Conservation (phyloP, 768 basidiomycete species). For the Amanita molliuscula region DNA sequence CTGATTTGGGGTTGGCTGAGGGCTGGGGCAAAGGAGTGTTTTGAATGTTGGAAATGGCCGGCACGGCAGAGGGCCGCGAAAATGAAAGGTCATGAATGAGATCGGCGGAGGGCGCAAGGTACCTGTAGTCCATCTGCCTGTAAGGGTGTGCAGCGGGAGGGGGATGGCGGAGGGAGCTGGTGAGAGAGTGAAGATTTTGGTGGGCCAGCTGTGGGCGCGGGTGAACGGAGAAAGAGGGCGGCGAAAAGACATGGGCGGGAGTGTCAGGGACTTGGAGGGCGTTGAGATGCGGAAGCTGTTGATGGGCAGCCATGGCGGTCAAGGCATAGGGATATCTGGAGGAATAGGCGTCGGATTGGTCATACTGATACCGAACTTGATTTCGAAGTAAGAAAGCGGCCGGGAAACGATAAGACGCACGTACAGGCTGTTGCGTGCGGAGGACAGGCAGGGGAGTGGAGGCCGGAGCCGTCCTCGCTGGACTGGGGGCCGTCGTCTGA, state of each 20-base stretch:
- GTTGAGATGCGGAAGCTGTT: constrained; percentile 41
- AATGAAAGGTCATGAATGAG: constrained; percentile 35
- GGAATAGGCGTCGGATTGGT: constrained; percentile 35
- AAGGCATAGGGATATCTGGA: constrained; percentile 43
- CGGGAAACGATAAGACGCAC: constrained; percentile 40
- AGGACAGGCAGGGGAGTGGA: constrained; percentile 55
- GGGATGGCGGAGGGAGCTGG: neutral
- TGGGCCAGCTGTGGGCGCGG: constrained; percentile 12
- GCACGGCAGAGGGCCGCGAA: constrained; percentile 15
- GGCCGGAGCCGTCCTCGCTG: constrained; percentile 66
- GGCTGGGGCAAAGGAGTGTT: constrained; percentile 15
- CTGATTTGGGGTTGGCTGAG: constrained; percentile 20
- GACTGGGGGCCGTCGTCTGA: constrained; percentile 61
- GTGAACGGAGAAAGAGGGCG: constrained; percentile 31
- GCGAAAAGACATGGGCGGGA: constrained; percentile 32
- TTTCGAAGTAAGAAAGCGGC: constrained; percentile 27
- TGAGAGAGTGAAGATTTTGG: neutral
- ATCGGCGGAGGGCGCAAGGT: constrained; percentile 25
- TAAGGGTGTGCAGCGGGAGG: constrained; percentile 16
- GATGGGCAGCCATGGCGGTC: constrained; percentile 22
- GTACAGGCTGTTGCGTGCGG: constrained; percentile 38
- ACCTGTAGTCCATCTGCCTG: constrained; percentile 26
- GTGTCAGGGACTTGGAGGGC: constrained; percentile 31
- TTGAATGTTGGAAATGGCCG: neutral
- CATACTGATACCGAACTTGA: constrained; percentile 61